phyloP scores from a whole-genome alignment of 1,284 basidiomycete genomes.

The Coniferiporia weirii region DNA sequence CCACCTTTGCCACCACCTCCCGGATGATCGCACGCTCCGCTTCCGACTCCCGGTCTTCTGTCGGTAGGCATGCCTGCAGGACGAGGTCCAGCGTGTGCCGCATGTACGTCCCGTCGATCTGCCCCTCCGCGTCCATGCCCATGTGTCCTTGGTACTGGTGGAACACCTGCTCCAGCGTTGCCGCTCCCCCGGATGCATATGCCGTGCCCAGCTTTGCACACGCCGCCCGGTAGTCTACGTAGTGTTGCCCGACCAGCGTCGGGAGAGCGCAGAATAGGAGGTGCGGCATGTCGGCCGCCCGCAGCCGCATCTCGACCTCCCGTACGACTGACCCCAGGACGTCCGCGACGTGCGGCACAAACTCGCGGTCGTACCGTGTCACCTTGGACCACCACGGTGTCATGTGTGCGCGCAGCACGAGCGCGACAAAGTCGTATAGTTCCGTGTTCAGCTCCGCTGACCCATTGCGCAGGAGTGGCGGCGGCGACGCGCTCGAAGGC shows the following conservation, averaged over 20 bases:
- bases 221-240: slow-evolving; percentile 67
- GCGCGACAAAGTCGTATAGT: slow-evolving; percentile 72
- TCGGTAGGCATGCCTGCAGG: slow-evolving; percentile 60
- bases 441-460: slow-evolving; percentile 58
- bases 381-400: slow-evolving; percentile 80
- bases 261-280: slow-evolving; percentile 61
- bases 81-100: slow-evolving; percentile 70
- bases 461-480: slow-evolving; percentile 45
- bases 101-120: slow-evolving; percentile 68
- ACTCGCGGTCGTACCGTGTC: slow-evolving; percentile 75
- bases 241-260: slow-evolving; percentile 63
- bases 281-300: slow-evolving; percentile 48
- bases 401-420: slow-evolving; percentile 69
- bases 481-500: slow-evolving; percentile 40
- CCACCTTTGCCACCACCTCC: slow-evolving; percentile 69
- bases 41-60: slow-evolving; percentile 64
- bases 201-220: slow-evolving; percentile 54
- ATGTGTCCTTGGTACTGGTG: slow-evolving; percentile 76
- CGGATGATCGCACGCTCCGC: slow-evolving; percentile 70
- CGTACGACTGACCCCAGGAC: slow-evolving; percentile 56
- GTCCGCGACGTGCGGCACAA: slow-evolving; percentile 64
- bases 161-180: slow-evolving; percentile 60
- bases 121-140: slow-evolving; percentile 59
- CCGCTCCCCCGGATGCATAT: slow-evolving; percentile 60
- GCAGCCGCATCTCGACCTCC: slow-evolving; percentile 52